Evolutionary conservation across 2,329 filamentous ascomycete genomes (phyloP), one percentile per base, ranked within the genome.

Genomic region (Bimuria novae-zelandiae): DNA sequence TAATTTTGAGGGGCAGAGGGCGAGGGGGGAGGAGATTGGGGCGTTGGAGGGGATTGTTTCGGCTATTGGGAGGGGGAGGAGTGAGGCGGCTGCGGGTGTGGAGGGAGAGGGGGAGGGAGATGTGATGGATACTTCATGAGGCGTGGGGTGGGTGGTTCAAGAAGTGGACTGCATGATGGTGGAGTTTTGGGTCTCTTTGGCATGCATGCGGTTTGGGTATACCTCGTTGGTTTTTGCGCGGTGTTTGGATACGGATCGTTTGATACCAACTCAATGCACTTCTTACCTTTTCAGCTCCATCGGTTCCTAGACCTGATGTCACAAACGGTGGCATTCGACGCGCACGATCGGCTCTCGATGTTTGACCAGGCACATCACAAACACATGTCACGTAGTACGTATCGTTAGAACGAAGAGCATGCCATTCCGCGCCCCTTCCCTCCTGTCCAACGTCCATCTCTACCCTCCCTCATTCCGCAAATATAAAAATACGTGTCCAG

Each of bases 11-110:
- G 67, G 63, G 1, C 53, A 46, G 12, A 55, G 68, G 36, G 60
- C 67, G 0, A 49, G 63, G 14, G 56, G 29, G 0, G 69, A 72
- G 8, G 70, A 73, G 54, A 61, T 73, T 14, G 59, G 61, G 39
- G 69, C 59, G 16, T 53, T 73, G 54, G 70, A 73, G 47, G 62
- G 62, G 0, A 53, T 72, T 22, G 65, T 68, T 7, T 53, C 43
- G 39, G 57, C 30, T 1, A 30, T 70, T 30, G 51, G 37, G 7
- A 57, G 51, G 22, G 54, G 45, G 21, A 52, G 47, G 32, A 42
- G 32, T 14, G 45, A 35, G 16, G 36, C 33, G 10, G 30, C 7
- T 7, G 27, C 7, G 27, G 27, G 30, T 14, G 30, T 4, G n/a
- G 12, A 36, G 12, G 33, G 33, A 6, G 12, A 36, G 12, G 62